A percentile compares a stretch with the other conserved stretches of the same genome.
phyloP scores from a whole-genome alignment of 108 stramenopile species.

The Conticribra guillardii region DNA sequence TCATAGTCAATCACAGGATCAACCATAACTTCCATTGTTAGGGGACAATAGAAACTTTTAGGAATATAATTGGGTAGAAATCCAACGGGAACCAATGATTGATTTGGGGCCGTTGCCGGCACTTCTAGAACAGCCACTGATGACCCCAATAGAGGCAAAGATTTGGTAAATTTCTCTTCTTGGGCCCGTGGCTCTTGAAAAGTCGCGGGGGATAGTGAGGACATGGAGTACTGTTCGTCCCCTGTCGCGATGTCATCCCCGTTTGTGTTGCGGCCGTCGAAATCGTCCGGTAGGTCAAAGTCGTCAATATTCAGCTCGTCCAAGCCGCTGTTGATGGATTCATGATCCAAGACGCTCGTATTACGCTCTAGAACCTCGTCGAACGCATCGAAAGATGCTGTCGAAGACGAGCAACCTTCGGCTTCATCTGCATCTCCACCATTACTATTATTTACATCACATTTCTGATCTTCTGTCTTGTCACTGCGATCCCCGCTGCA shows the following conservation, averaged over 20 bases:
- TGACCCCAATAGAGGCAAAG: neutral
- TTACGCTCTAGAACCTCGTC: neutral
- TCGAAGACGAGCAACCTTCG: neutral
- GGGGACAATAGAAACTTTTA: neutral
- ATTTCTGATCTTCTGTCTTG: too few species aligned
- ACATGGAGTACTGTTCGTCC: too few species aligned
- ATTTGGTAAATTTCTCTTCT: neutral
- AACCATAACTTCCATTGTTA: neutral
- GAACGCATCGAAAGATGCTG: neutral
- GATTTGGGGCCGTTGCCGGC: neutral
- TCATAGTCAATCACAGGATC: neutral
- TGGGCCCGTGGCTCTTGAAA: neutral
- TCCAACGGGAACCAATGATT: neutral
- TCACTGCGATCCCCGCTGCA: too few species aligned
- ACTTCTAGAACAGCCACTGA: neutral
- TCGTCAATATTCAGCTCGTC: neutral
- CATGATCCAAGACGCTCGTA: neutral
- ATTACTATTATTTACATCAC: neutral
- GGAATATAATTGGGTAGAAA: neutral
- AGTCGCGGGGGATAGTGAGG: too few species aligned
- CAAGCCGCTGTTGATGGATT: neutral
- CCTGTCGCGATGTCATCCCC: neutral
- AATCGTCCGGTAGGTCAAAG: neutral
- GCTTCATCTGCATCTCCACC: neutral
- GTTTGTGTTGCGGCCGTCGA: neutral